Conservation (phyloP, 768 basidiomycete species). For the Leccinum disarticulatum region DNA sequence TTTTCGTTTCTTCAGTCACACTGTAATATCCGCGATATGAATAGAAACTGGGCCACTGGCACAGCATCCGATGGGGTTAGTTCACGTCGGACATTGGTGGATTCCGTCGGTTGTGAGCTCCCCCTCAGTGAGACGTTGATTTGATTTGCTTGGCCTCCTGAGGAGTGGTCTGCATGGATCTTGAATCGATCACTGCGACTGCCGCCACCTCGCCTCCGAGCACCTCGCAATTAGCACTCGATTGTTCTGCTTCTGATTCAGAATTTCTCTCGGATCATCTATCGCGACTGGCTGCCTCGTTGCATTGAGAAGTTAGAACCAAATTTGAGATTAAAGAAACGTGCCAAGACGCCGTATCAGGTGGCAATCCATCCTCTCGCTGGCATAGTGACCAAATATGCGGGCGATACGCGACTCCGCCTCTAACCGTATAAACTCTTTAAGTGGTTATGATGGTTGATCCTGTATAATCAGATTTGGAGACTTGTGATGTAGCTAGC, state of each 20-base stretch:
- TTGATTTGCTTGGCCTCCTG: background rate
- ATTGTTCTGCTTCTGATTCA: background rate
- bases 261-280: background rate
- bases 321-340: background rate
- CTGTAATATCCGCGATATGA: background rate
- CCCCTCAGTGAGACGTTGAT: background rate
- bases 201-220: background rate
- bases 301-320: background rate
- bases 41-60: too few species aligned
- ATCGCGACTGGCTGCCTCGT: background rate
- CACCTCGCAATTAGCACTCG: background rate
- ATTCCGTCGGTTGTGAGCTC: background rate
- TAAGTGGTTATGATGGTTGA: background rate
- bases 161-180: background rate
- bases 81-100: background rate
- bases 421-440: background rate
- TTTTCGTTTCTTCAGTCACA: background rate
- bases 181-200: background rate
- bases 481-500: slow-evolving; percentile 39
- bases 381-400: background rate
- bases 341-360: background rate
- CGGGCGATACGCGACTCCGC: too few species aligned
- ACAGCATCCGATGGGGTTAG: background rate
- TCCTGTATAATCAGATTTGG: background rate
- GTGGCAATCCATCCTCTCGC: background rate